These are phyloP conservation scores for Termitomyces sp. DNA, from an alignment of 768 basidiomycete genomes.

Conservation along the genomic window DNA sequence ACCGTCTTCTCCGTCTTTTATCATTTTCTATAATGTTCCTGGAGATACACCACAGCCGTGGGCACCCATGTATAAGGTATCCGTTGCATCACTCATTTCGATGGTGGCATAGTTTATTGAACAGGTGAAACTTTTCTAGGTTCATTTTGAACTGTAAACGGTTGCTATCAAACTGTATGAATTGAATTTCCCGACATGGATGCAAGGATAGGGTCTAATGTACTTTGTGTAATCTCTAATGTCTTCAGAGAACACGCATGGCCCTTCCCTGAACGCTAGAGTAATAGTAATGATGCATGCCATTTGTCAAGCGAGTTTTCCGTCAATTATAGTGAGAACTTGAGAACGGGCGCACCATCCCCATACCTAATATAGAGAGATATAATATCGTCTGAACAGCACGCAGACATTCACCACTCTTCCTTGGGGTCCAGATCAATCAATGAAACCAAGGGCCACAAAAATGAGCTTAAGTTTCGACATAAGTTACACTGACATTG, in stretches of 20 bases:
- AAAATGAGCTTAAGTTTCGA: not conserved
- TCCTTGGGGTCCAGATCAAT: no score
- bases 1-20: constrained; percentile 32
- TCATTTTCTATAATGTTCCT: constrained; percentile 64
- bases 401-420: not conserved
- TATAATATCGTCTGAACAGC: not conserved
- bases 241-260: not conserved
- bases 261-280: not conserved
- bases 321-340: not conserved
- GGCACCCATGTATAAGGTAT: constrained; percentile 68
- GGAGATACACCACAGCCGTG: constrained; percentile 60
- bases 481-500: no score
- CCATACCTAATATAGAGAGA: not conserved
- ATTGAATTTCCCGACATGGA: constrained; percentile 70
- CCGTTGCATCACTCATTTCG: not conserved
- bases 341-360: not conserved
- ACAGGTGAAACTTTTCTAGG: constrained; percentile 23
- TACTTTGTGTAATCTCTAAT: no score
- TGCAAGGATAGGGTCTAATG: constrained; percentile 44
- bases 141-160: constrained; percentile 76
- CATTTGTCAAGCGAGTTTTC: not conserved
- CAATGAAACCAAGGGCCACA: not conserved
- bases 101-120: not conserved
- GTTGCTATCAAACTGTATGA: constrained; percentile 64
- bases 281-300: not conserved